Base-by-base conservation (phyloP, 2,329 filamentous ascomycete species). In the Fonsecaea erecta region DNA sequence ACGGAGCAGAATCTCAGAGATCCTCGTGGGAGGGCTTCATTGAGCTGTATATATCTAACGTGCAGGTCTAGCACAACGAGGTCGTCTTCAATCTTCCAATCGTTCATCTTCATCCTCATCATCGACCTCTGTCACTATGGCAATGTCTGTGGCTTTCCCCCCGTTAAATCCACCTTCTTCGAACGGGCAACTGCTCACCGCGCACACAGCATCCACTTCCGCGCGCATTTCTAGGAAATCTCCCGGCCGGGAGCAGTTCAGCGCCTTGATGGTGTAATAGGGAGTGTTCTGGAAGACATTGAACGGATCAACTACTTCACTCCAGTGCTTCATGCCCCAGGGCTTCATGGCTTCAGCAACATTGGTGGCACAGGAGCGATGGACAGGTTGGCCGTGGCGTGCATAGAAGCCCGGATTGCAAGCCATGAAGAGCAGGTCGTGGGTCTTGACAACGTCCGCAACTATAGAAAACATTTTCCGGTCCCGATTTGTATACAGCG, bases 201-300 rank as follows among this genome's bases (percentile, higher is more conserved):
- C 77, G 60, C 73, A 74, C 18, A 79, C 70, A 28, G 69, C 68
- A 65, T 77, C 75, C 67, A 74, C 70, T 66, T 77, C 62, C 11
- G 75, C 77, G 68, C 76, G 73, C 64, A 79, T 77, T 66, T 78
- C 76, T 35, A 79, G 71, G 66, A 73, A 78, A 66, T 79, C 77
- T 4, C 77, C 76, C 3, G 77, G 69, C 70, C 73, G 75, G 60
- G 75, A 77, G 60, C 71, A 75, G n/a, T 74, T 73, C 46, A 79
- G 63, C 18, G 70, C 70, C 67, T 79, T 79, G 46, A 79, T 67
- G 30, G 69, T 72, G 60, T 77, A 78, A 61, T 77, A 75, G 16
- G 77, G 77, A 51, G 77, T 78, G 64, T 78, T 79, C 66, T 78
- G 77, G 62, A 78, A 79, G 60, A 77, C 71, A 70, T 79, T 79